Conservation (phyloP, 2,329 filamentous ascomycete species). For the Neopestalotiopsis sp. region DNA sequence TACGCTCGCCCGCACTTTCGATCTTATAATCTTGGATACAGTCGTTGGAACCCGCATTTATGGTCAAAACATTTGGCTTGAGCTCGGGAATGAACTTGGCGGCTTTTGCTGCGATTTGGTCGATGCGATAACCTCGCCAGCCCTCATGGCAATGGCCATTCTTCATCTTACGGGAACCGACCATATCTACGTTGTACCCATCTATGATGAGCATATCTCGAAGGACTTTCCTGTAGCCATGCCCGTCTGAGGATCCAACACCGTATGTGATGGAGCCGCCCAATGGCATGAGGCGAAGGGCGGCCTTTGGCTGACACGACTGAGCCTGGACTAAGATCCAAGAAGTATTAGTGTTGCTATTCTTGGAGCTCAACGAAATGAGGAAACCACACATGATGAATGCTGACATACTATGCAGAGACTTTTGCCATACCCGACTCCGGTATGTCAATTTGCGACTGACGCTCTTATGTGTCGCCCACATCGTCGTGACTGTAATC, state of each 20-base stretch:
- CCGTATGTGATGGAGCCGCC: not conserved
- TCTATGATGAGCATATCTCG: conserved; percentile 35
- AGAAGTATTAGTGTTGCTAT: no score
- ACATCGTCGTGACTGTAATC: no score
- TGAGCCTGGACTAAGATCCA: no score
- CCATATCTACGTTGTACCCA: conserved; percentile 36
- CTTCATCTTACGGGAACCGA: conserved; percentile 27
- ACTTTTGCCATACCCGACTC: no score
- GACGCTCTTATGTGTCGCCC: no score
- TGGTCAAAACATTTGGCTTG: conserved; percentile 27
- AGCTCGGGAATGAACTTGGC: conserved; percentile 21
- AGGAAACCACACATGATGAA: no score
- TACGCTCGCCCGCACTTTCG: conserved; percentile 24
- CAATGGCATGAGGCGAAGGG: not conserved
- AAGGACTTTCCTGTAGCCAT: conserved; percentile 44
- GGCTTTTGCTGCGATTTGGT: conserved; percentile 26
- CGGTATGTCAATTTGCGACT: no score
- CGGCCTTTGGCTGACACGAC: no score
- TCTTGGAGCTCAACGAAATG: no score
- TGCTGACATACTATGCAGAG: no score
- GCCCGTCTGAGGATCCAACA: not conserved
- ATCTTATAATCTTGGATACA: conserved; percentile 27
- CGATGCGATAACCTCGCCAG: conserved; percentile 26
- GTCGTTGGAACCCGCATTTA: conserved; percentile 32
- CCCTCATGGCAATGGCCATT: conserved; percentile 29